Conservation (phyloP, 768 basidiomycete genomes). For the Serendipita vermifera region DNA sequence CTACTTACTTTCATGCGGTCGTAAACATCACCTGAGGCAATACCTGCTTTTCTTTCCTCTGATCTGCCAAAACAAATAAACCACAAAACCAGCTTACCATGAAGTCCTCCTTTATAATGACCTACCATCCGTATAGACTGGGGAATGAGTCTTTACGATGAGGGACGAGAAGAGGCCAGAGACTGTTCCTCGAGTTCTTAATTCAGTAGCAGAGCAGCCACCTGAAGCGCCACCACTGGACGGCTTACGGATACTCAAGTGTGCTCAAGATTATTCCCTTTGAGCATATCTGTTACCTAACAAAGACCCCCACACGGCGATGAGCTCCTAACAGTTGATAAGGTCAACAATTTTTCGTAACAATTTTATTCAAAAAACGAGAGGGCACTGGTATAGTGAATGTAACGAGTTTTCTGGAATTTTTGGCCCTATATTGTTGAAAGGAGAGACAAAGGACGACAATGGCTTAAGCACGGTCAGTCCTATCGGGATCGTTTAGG, state of each 20-base stretch:
- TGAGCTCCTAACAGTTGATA: no score
- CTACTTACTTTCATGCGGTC: constrained; percentile 37
- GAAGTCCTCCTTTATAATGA: neutral
- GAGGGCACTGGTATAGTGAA: no score
- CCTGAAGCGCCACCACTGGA: no score
- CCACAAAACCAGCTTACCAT: neutral
- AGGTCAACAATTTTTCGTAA: no score
- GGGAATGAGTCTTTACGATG: neutral
- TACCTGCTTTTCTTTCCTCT: constrained; percentile 47
- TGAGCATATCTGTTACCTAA: no score
- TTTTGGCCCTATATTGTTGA: neutral
- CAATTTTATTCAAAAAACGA: no score
- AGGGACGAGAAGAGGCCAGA: neutral
- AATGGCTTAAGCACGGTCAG: no score
- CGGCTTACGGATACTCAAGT: no score
- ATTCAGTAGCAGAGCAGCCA: neutral
- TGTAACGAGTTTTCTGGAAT: neutral
- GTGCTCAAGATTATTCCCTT: no score
- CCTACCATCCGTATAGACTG: neutral
- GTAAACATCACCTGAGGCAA: constrained; percentile 39
- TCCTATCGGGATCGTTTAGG: no score
- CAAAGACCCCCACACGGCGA: no score
- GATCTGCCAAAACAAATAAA: neutral
- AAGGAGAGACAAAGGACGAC: no score
- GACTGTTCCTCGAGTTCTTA: constrained; percentile 2